phyloP scores from a whole-genome alignment of 257 asterid genomes.

The Ehretia macrophylla region DNA sequence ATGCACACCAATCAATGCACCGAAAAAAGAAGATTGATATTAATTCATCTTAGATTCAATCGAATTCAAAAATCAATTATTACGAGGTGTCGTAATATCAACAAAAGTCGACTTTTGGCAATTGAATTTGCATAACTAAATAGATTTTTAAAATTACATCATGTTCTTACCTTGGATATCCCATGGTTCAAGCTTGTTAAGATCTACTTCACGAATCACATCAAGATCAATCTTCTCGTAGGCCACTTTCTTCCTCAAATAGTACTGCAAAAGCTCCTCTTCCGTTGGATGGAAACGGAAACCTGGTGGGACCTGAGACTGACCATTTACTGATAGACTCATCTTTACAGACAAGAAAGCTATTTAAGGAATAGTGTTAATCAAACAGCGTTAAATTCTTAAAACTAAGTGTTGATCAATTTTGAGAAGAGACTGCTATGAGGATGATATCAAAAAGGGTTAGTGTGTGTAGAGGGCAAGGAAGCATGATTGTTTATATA shows the following conservation, averaged over 20 bases:
- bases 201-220: constrained; percentile 86
- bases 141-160: not conserved
- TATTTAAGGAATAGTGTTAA: not conserved
- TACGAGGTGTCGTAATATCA: no score
- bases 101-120: no score
- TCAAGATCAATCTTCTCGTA: constrained; percentile 73
- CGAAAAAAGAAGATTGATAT: no score
- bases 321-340: constrained; percentile 77
- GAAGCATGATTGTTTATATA: constrained; percentile 49
- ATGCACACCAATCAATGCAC: no score
- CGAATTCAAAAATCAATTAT: no score
- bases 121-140: not conserved
- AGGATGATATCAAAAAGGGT: constrained; percentile 7
- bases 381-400: no score
- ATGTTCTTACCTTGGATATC: constrained; percentile 67
- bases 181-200: constrained; percentile 95
- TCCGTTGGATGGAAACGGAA: constrained; percentile 94
- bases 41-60: no score
- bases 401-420: not conserved
- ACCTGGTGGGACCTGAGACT: constrained; percentile 85
- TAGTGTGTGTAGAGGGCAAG: constrained; percentile 25
- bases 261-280: constrained; percentile 84
- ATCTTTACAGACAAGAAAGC: constrained; percentile 40
- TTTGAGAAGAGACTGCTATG: no score
- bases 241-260: constrained; percentile 75